A percentile compares a stretch with the other conserved stretches of the same genome.
Conservation (phyloP, 352 stramenopile species). For the Labyrinthula sp. region DNA sequence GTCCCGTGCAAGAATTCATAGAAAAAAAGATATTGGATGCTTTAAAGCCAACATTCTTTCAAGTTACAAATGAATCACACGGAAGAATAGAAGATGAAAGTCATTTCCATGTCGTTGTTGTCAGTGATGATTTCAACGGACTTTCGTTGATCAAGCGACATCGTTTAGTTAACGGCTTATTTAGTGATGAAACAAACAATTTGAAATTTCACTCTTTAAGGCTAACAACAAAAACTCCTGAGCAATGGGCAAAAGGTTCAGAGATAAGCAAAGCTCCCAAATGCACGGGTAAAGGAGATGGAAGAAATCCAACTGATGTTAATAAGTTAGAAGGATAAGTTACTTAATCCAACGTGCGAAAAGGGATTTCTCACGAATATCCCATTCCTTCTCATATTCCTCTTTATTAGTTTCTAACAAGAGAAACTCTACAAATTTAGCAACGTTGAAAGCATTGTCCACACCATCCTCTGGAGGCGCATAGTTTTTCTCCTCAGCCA, state of each 20-base stretch:
- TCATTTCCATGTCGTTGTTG: conserved; percentile 84
- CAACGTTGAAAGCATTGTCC: conserved; percentile 25
- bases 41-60: too few species aligned
- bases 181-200: conserved; percentile 54
- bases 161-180: conserved; percentile 61
- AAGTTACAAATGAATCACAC: too few species aligned
- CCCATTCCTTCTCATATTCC: conserved; percentile 35
- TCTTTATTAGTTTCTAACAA: conserved; percentile 31
- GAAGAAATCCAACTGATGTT: too few species aligned
- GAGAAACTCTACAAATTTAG: conserved; percentile 25
- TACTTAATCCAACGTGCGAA: conserved; percentile 23
- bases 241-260: conserved; percentile 48
- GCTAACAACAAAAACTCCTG: conserved; percentile 73
- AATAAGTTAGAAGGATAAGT: too few species aligned
- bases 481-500: not conserved
- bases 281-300: too few species aligned
- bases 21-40: too few species aligned
- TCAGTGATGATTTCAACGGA: conserved; percentile 62
- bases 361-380: conserved; percentile 32
- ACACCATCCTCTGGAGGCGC: conserved; percentile 17
- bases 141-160: conserved; percentile 61
- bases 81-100: too few species aligned
- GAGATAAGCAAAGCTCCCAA: conserved; percentile 2
- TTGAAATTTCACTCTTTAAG: conserved; percentile 69
- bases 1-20: too few species aligned